Evolutionary conservation across 2,329 filamentous ascomycete genomes (phyloP), one percentile per base, ranked within the genome.

Genomic region (Pseudocercospora pini-densiflorae): DNA sequence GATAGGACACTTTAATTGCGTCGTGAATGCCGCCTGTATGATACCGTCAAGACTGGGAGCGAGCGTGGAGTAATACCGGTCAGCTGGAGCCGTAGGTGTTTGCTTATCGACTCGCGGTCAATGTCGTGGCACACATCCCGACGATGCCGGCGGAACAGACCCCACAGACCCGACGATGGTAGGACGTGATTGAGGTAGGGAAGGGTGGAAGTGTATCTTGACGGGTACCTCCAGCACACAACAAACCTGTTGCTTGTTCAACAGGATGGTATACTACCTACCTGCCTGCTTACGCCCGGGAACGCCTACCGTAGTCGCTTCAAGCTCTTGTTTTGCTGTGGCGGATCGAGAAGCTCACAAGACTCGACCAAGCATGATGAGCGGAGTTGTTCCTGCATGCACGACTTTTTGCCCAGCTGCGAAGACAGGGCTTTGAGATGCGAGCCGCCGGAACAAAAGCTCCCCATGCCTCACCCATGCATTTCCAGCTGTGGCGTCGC

Each of bases 341-440:
- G 43, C 43, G 43, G 43, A 47, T 19, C 43, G 43, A 45, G 40
- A 45, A 45, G 14, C 40, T 45, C 40, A 45, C 40, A 45, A 19
- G 40, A 16, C 6, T 16, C 40, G 29, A 45, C 40, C 14, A 45
- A 45, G 40, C 47, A 31, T 31, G 29, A 21, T 51, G 53, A 27
- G 53, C 27, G 53, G 53, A 55, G 53, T 33, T 55, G 53, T 55
- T 55, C 53, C 53, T 55, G 53, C 53, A 55, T 55, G 24, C 53
- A 55, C 8, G 47, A 51, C 47, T 51, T 51, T 23, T 45, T 47
- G 45, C 45, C 45, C 21, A 23, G n/a, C 21, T 31, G 45, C 45
- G 21, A 23, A 19, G 45, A 47, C 45, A 47, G 23, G 49, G 49
- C 49, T 53, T 24, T 27, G 24, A 54, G 51, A 27, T 54, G 51